Conservation (phyloP, 345 rosid species). For the Gossypium herbaceum region DNA sequence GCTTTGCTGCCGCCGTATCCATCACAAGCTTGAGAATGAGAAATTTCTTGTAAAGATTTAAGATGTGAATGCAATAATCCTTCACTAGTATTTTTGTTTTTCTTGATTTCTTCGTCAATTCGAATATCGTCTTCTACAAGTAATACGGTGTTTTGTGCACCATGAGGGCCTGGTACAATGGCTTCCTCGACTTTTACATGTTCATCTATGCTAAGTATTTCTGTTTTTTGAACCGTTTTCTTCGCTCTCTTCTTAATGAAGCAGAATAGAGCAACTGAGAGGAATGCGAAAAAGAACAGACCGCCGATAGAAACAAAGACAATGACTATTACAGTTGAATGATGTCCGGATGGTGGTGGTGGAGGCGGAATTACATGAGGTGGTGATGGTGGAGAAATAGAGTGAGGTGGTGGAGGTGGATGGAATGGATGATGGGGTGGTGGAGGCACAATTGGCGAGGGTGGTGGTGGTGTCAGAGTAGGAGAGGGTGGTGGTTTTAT, state of each 20-base stretch:
- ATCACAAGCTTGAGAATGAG: constrained; percentile 19
- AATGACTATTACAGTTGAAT: constrained; percentile 45
- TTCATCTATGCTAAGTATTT: constrained; percentile 40
- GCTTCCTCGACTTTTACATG: constrained; percentile 50
- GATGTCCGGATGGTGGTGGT: constrained; percentile 44
- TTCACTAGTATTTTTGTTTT: constrained; percentile 24
- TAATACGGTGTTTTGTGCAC: constrained; percentile 35
- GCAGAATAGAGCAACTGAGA: constrained; percentile 55
- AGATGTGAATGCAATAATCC: constrained; percentile 17
- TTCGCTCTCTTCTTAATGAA: constrained; percentile 50
- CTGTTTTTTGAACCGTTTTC: constrained; percentile 30
- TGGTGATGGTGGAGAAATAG: constrained; percentile 13
- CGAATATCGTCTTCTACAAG: constrained; percentile 52
- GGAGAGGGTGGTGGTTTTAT: constrained; percentile 30
- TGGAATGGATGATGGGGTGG: constrained; percentile 21
- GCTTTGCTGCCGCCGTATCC: constrained; percentile 13
- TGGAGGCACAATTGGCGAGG: constrained; percentile 33
- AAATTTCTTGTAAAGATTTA: constrained; percentile 24
- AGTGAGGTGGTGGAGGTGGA: constrained; percentile 28
- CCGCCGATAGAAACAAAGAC: constrained; percentile 61
- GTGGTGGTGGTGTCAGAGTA: constrained; percentile 27
- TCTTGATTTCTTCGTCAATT: constrained; percentile 36
- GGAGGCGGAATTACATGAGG: constrained; percentile 44
- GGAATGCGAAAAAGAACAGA: constrained; percentile 54
- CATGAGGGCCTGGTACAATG: constrained; percentile 44